phyloP scores from a whole-genome alignment of 768 basidiomycete species.

The Lactarius sanguifluus region DNA sequence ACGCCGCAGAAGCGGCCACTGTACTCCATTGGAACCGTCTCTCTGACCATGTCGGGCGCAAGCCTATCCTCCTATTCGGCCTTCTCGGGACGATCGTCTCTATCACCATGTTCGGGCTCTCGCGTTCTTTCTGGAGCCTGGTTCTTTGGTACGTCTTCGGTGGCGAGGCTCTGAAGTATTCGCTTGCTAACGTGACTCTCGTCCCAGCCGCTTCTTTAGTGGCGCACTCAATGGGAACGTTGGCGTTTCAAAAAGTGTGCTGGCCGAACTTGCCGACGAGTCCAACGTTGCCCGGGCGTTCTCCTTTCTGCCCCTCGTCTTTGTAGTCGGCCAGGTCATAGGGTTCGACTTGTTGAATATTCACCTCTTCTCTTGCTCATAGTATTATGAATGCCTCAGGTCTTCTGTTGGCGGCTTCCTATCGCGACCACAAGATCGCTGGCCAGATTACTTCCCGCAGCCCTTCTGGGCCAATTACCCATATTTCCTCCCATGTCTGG shows the following conservation, averaged over 20 bases:
- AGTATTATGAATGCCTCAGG: not conserved
- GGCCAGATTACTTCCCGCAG: slow-evolving; percentile 24
- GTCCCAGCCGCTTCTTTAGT: not conserved
- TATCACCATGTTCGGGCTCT: slow-evolving; percentile 39
- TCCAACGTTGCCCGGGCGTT: slow-evolving; percentile 51
- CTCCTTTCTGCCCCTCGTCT: slow-evolving; percentile 36
- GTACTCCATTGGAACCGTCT: slow-evolving; percentile 47
- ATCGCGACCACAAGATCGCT: slow-evolving; percentile 31
- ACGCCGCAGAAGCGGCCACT: slow-evolving; percentile 45
- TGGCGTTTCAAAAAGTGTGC: slow-evolving; percentile 68
- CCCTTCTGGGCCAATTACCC: slow-evolving; percentile 31
- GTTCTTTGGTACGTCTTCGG: slow-evolving; percentile 28
- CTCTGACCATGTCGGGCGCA: slow-evolving; percentile 48
- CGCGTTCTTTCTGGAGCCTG: slow-evolving; percentile 37
- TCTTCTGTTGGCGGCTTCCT: slow-evolving; percentile 28
- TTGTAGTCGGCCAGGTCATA: not conserved
- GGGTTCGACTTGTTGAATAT: slow-evolving; percentile 1
- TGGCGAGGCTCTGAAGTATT: not conserved
- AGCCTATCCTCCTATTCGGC: slow-evolving; percentile 43
- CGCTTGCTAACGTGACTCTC: not conserved
- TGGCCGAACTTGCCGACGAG: slow-evolving; percentile 63
- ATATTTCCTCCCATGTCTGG: slow-evolving; percentile 32
- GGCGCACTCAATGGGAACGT: slow-evolving; percentile 2
- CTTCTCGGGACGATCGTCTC: slow-evolving; percentile 37
- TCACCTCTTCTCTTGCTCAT: not conserved